Conservation (phyloP, 148 eudicot species). For the Mesembryanthemum crystallinum region DNA sequence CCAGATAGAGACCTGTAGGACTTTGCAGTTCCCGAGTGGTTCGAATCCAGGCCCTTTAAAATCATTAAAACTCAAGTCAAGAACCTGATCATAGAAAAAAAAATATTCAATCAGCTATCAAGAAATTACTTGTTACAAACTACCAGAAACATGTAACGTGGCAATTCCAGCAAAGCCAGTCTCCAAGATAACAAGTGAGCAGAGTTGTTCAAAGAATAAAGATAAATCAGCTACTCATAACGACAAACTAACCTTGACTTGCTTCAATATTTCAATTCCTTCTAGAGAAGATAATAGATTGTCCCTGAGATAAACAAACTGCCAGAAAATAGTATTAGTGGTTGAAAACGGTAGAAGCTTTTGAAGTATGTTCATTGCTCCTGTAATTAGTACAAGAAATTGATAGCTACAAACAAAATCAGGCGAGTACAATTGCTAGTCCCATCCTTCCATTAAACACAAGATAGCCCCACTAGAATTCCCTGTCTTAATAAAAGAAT, state of each 20-base stretch:
- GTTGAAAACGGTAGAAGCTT: neutral
- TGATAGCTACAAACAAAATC: neutral
- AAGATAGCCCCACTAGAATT: neutral
- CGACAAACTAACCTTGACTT: slow-evolving; percentile 75
- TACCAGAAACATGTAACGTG: neutral
- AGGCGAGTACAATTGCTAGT: neutral
- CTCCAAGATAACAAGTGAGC: neutral
- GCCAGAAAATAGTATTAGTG: slow-evolving; percentile 33
- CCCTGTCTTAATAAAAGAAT: neutral
- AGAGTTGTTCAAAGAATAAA: neutral
- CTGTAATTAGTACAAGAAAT: neutral
- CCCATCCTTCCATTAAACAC: slow-evolving; percentile 1
- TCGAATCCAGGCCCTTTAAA: slow-evolving; percentile 97
- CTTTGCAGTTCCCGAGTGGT: slow-evolving; percentile 87
- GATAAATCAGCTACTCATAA: neutral
- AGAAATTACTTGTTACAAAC: slow-evolving; percentile 1
- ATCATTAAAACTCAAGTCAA: slow-evolving; percentile 96
- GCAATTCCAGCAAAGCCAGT: neutral
- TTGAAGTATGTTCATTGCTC: neutral
- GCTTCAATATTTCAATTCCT: slow-evolving; percentile 80
- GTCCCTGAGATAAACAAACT: slow-evolving; percentile 98
- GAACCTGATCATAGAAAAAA: slow-evolving; percentile 55
- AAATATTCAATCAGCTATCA: slow-evolving; percentile 12
- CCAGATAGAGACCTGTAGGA: slow-evolving; percentile 62
- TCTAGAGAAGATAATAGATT: slow-evolving; percentile 79